Evolutionary conservation across 2,329 filamentous ascomycete species (phyloP), one percentile per base, ranked within the genome.

Genomic region (Alternaria dauci): DNA sequence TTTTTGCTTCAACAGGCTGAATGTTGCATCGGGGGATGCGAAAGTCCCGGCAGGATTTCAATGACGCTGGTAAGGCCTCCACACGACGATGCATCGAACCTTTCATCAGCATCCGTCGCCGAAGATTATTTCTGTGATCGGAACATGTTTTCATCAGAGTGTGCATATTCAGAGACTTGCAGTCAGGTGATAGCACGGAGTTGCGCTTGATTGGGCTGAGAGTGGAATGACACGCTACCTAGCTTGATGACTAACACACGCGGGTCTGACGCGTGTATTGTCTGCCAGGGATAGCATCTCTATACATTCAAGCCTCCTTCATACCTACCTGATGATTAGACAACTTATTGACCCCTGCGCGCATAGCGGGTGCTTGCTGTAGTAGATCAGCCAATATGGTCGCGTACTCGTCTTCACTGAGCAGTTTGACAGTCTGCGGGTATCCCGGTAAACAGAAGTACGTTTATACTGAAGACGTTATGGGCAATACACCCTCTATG

Each of bases 401-500:
- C 43, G 63, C 56, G 4, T 65, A 57, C 51, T 71, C 69, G 6
- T 53, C 51, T 28, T 70, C 65, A n/a, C 42, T 56, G 1, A 71
- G 56, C 32, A 72, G 67, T 2, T 61, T 51, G 11, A 63, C 66
- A 7, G 61, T 68, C 38, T 70, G 55, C 6, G 68, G 66, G 32
- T 67, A 72, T 42, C 68, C 68, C 9, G 70, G 70, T n/a, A 71
- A 52, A 46, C 50, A 63, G 53, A 70, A 68, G 38, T 58, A 70
- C 1, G 62, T 68, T 30, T 68, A 63, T 2, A 68, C 28, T 1
- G 61, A 46, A 26, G 64, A 71, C 1, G 67, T 32, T 4, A 69
- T 65, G 4, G 65, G 65, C 5, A 62, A 67, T n/a, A 71, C 67
- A 23, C 67, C 67, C 56, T 70, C 65, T 3, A 72, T 62, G 14